Base-by-base conservation (phyloP, 1,139 yeast species). In the Kazachstania sp. region DNA sequence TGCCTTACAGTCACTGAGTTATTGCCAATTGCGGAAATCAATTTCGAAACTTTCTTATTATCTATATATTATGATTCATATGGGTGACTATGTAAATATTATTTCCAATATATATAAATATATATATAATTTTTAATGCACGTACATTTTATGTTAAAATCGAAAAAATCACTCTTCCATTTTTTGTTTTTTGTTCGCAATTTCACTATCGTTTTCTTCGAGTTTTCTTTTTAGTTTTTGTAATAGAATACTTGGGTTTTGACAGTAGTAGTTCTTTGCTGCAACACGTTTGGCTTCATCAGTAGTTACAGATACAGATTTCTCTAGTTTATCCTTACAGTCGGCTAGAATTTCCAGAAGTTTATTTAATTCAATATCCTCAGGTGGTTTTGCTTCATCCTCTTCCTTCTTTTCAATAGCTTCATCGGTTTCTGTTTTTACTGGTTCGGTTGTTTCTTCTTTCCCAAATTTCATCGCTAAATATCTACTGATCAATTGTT, bases 261-360 rank as follows among this genome's bases (percentile, higher is more conserved):
- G 65, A 39, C 83, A 76, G 54, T 75, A 80, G 53, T 78, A 81
- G 31, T 83, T 74, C 60, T 80, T 82, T 42, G 76, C 77, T 50
- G 81, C 86, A 23, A 82, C 79, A 18, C 64, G 65, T 39, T 74
- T 78, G 16, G 86, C 83, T 48, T 78, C 83, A 48, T 83, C 86
- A 44, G 77, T 70, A 7, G 79, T 65, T 0, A 83, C 75, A 44
- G 71, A 70, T 8, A 67, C 64, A 2, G 71, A 60, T 5, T 67
- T 65, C 49, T 71, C 70, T 6, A 82, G 73, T 2, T 69, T 51
- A 11, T 64, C 63, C n/a, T 75, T 71, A 58, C 90, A 83, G 43
- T 70, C 66, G 43, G 70, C 65, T 18, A 83, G 70, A 0, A 76
- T 64, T 7, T 61, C 56, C 18, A 79, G 60, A 35, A 82, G 57